Evolutionary conservation across 129 eudicot species (phyloP), one percentile per base, ranked within the genome.

Genomic region (Dittrichia graveolens): DNA sequence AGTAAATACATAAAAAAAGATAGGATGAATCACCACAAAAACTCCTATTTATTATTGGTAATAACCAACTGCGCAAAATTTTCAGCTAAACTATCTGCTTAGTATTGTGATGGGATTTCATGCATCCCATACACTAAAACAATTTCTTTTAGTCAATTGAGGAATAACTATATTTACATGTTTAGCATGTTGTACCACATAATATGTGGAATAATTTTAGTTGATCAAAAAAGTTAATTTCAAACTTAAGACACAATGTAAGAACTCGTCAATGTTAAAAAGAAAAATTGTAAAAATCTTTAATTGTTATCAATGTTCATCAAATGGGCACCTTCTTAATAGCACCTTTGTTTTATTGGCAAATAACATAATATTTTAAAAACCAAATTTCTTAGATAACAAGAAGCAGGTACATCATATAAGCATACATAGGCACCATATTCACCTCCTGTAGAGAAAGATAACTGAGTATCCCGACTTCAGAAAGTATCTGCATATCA

Each of bases 391-490:
- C 14, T 12, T 35, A 46, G 4, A 4, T 75, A 75, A 57, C 14
- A 50, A 24, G 46, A 69, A 69, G 49, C 47, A 35, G 65, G 38
- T 14, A 34, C 18, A 43, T 3, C 46, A 42, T 42, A 0, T 46
- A 34, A 45, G 18, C 5, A 46, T 12, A 59, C 24, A 14, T 40
- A 42, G 61, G 65, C 10, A 54, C 38, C 55, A 45, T 59, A 52
- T 15, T 79, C 40, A 95, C 99, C 95, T 86, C 34, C 99, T 89
- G 70, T 85, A 71, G 19, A 95, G 89, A 75, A 90, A 91, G 64
- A 95, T 81, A 66, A 95, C 97, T 4, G 95, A 85, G 80, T 95
- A 95, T 58, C 97, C 97, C 60, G 91, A 85, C 81, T 86, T 85
- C 73, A 95, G 46, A 75, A 95, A 95, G 63, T 88, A 95, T 80